phyloP scores from a whole-genome alignment of 2,329 filamentous ascomycete genomes.

The Ceratocystis colombiana region DNA sequence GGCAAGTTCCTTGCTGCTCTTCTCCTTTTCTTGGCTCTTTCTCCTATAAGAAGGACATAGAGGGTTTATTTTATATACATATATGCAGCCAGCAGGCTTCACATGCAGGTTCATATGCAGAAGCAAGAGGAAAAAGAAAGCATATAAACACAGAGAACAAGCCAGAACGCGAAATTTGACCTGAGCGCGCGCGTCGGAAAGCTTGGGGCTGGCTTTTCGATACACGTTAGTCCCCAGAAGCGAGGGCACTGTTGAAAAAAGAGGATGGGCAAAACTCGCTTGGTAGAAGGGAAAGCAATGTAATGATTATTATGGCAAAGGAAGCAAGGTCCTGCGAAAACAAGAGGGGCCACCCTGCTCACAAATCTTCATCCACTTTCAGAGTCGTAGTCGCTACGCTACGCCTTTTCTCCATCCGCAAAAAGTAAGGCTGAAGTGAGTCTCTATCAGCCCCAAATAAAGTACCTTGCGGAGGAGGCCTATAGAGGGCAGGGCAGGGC shows the following conservation, averaged over 20 bases:
- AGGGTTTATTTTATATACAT: not conserved
- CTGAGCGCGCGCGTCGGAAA: not conserved
- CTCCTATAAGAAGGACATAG: not conserved
- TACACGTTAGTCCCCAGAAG: not conserved
- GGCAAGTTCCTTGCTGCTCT: not conserved
- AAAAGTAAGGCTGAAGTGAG: not conserved
- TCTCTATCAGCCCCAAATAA: not conserved
- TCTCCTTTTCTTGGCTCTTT: not conserved
- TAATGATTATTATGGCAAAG: not conserved
- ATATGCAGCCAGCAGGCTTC: not conserved
- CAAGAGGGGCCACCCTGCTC: conserved; percentile 3
- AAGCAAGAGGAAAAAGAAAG: not conserved
- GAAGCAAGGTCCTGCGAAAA: conserved; percentile 1
- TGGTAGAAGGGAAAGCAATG: not conserved
- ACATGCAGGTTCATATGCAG: conserved; percentile 1
- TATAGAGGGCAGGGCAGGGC: not conserved
- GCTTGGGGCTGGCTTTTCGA: not conserved
- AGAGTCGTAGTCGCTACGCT: not conserved
- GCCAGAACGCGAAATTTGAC: not conserved
- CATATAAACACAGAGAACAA: not conserved
- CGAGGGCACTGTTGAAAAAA: not conserved
- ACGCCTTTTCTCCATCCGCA: not conserved
- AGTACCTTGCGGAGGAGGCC: not conserved
- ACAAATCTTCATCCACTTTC: not conserved
- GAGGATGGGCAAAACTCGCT: not conserved